These are phyloP conservation scores for Westerdykella aurantiaca DNA, from an alignment of 2,329 filamentous ascomycete genomes.

Conservation along the genomic window DNA sequence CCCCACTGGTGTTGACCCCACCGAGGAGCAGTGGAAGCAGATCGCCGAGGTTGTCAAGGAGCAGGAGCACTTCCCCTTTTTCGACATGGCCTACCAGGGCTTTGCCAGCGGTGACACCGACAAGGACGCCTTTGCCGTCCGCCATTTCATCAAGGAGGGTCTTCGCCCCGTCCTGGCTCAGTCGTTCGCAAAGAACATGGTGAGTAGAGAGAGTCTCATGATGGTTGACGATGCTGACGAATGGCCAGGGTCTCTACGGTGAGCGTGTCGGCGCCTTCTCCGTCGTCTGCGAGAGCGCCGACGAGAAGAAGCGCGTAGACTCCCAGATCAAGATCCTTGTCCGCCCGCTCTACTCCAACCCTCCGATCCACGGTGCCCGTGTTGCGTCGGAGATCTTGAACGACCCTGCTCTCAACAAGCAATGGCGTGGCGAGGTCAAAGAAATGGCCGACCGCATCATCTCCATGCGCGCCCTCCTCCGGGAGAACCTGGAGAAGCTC, in stretches of 20 bases:
- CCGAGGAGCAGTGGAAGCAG: constrained; percentile 82
- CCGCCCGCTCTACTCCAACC: constrained; percentile 96
- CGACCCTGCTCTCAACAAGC: constrained; percentile 74
- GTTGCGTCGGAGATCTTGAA: constrained; percentile 90
- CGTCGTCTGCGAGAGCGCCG: constrained; percentile 73
- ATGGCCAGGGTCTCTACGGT: constrained; percentile 77
- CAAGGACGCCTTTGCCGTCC: constrained; percentile 87
- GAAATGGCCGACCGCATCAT: constrained; percentile 99
- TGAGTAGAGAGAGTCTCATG: constrained; percentile 34
- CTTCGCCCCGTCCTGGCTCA: constrained; percentile 84
- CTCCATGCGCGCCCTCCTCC: constrained; percentile 90
- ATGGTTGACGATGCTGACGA: constrained; percentile 7
- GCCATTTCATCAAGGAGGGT: constrained; percentile 88
- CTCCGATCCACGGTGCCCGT: constrained; percentile 90
- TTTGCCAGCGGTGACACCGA: constrained; percentile 90
- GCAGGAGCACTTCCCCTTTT: constrained; percentile 88
- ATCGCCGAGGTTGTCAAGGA: constrained; percentile 83
- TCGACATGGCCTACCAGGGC: constrained; percentile 99
- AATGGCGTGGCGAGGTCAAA: constrained; percentile 97
- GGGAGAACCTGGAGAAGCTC: constrained; percentile 89
- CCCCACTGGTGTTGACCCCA: constrained; percentile 94
- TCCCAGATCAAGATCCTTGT: constrained; percentile 98
- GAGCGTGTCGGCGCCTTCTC: constrained; percentile 98
- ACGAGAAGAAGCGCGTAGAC: constrained; percentile 93
- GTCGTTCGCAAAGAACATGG: constrained; percentile 99